These are phyloP conservation scores for Linnemannia schmuckeri DNA, from an alignment of 192 early-diverging fungal genomes.

Conservation along the genomic window DNA sequence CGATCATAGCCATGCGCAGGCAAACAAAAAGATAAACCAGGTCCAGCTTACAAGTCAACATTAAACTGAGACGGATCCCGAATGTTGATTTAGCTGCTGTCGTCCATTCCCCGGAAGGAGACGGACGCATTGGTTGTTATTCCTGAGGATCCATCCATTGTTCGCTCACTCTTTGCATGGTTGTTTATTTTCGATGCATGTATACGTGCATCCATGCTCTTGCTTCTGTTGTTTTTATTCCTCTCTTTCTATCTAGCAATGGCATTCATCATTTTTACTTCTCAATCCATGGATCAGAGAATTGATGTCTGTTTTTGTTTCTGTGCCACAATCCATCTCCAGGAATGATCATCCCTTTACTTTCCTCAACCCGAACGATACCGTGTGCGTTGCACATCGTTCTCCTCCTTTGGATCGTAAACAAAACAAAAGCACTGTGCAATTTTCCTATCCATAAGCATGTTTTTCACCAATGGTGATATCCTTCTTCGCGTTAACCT, in stretches of 20 bases:
- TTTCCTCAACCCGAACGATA: too few species aligned
- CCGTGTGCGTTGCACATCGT: too few species aligned
- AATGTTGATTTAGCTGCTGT: not conserved
- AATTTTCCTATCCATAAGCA: too few species aligned
- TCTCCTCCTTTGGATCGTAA: too few species aligned
- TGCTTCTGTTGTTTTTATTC: not conserved
- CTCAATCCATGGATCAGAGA: too few species aligned
- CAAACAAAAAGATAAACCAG: not conserved
- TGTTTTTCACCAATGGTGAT: too few species aligned
- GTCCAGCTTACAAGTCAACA: not conserved
- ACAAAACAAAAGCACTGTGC: too few species aligned
- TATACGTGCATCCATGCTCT: not conserved
- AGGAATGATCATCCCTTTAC: too few species aligned
- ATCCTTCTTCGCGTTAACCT: too few species aligned
- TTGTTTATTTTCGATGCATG: not conserved
- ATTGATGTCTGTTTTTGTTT: not conserved
- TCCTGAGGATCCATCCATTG: not conserved
- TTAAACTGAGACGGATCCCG: not conserved
- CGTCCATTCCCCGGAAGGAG: not conserved
- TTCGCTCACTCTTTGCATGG: not conserved
- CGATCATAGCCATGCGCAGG: not conserved
- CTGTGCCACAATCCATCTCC: not conserved
- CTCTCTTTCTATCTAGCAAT: not conserved
- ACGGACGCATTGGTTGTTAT: not conserved
- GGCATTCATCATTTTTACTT: not conserved